These are phyloP conservation scores for Neocucurbitaria cava DNA, from an alignment of 2,329 filamentous ascomycete genomes.

Conservation along the genomic window DNA sequence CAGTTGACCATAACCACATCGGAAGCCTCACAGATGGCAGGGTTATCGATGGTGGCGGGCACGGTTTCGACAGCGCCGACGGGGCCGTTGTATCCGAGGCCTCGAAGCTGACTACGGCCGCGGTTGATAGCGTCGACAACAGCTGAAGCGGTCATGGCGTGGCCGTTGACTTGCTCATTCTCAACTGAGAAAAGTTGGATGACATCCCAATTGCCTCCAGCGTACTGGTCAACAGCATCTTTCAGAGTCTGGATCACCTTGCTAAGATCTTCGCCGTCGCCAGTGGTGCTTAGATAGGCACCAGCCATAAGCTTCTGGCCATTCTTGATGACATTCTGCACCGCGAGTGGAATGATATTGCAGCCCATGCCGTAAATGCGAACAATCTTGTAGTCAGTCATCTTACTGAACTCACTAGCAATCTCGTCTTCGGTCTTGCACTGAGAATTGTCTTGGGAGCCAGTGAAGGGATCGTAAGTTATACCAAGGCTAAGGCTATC, in stretches of 20 bases:
- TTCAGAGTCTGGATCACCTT: constrained; percentile 68
- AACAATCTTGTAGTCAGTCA: constrained; percentile 68
- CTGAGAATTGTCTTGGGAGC: constrained; percentile 12
- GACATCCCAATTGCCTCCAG: constrained; percentile 66
- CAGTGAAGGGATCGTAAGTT: constrained; percentile 43
- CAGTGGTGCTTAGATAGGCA: constrained; percentile 67
- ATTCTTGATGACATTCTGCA: constrained; percentile 68
- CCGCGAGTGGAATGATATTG: constrained; percentile 70
- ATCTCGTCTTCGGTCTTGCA: constrained; percentile 74
- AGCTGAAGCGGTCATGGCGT: constrained; percentile 54
- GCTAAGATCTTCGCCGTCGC: constrained; percentile 50
- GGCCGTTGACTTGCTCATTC: constrained; percentile 76
- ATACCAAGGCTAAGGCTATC: constrained; percentile 37
- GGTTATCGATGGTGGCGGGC: constrained; percentile 69
- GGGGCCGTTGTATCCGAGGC: constrained; percentile 71
- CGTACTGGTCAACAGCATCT: constrained; percentile 56
- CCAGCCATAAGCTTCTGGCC: constrained; percentile 77
- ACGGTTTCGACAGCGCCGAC: constrained; percentile 85
- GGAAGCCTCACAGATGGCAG: constrained; percentile 72
- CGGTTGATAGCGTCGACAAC: constrained; percentile 66
- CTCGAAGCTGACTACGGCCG: constrained; percentile 65
- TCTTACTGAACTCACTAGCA: constrained; percentile 66
- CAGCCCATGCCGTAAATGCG: constrained; percentile 85
- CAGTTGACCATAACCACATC: constrained; percentile 84
- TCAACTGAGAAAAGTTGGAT: constrained; percentile 78